Base-by-base conservation (phyloP, 768 basidiomycete species). In the Boletus vinaceobasis region DNA sequence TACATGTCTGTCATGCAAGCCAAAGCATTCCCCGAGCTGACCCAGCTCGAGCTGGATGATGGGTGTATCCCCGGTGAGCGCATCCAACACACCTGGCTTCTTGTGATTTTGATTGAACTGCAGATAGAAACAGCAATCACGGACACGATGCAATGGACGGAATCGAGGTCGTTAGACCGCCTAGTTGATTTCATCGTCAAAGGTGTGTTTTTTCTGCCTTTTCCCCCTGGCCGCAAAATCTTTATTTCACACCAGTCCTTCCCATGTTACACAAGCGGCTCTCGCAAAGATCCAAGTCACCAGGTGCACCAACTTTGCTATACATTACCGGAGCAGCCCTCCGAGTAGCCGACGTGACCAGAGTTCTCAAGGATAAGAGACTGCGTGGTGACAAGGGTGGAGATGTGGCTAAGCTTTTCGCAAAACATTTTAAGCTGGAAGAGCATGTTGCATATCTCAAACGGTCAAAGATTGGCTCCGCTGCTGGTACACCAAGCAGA, bases 401-500 rank as follows among this genome's bases (percentile, higher is more conserved):
- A 11, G 92, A 96, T 60, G 87, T 97, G 32, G 94, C 90, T 21
- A 98, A 98, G 71, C 81, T 99, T 27, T 98, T 98, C 64, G 93
- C 95, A 31, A 94, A 88, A 71, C 95, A 98, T 68, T 85, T 96
- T 74, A 97, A 95, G 73, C 76, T 95, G 38, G 76, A 86, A 46
- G 90, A 95, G 53, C 95, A 98, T 70, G 83, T 89, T 64, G 76
- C 83, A 15, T 91, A 93, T 74, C 78, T 98, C 64, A 79, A 80
- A 65, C 80, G 84, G 60, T 95, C 93, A n/a, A 90, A 87, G 68
- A 82, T 98, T 43, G 88, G 87, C 21, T 80, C 88, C 39, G 96
- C 93, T 19, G 91, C 90, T 27, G 96, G 96, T 19, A 99, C 96
- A 3, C 95, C 96, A 26, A 88, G 89, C 29, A 80, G 96, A 63